Evolutionary conservation across 805 yeast genomes (phyloP).

Genomic region (Alloascoidea hylecoeti): DNA sequence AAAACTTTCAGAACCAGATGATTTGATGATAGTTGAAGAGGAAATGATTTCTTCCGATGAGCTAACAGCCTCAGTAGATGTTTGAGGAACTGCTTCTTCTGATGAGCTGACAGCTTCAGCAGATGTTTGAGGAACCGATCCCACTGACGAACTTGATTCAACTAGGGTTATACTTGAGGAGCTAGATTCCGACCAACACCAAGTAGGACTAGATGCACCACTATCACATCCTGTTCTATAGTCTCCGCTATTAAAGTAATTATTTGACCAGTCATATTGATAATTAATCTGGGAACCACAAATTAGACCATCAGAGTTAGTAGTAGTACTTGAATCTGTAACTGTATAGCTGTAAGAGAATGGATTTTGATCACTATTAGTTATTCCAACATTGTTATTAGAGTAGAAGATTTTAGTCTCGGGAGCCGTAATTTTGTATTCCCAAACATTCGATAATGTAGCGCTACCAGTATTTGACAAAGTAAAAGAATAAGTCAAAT

Average conservation of each 20-base stretch:
- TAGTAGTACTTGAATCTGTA: not conserved
- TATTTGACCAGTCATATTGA: not conserved
- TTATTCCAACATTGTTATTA: not conserved
- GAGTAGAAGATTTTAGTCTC: not conserved
- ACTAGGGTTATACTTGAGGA: too few relatives aligned
- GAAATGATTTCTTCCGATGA: too few relatives aligned
- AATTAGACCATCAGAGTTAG: not conserved
- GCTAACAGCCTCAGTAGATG: too few relatives aligned
- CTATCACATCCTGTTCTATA: not conserved
- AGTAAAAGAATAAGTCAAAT: slow-evolving; percentile 4
- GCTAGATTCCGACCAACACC: not conserved
- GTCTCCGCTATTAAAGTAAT: not conserved
- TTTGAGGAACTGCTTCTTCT: too few relatives aligned
- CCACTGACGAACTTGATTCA: too few relatives aligned
- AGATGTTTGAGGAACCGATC: too few relatives aligned
- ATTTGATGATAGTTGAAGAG: too few relatives aligned
- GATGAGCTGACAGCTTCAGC: too few relatives aligned
- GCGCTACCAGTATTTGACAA: slow-evolving; percentile 3
- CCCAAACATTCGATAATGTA: not conserved
- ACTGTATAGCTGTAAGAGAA: not conserved
- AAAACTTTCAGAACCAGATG: too few relatives aligned
- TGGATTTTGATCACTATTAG: not conserved
- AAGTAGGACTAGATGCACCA: not conserved
- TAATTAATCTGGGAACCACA: slow-evolving; percentile 1
- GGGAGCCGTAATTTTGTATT: not conserved